Percentiles rank a stretch among this genome's conserved stretches.
These are phyloP conservation scores for Lagenidium giganteum DNA, from an alignment of 352 stramenopile species.

Conservation along the genomic window DNA sequence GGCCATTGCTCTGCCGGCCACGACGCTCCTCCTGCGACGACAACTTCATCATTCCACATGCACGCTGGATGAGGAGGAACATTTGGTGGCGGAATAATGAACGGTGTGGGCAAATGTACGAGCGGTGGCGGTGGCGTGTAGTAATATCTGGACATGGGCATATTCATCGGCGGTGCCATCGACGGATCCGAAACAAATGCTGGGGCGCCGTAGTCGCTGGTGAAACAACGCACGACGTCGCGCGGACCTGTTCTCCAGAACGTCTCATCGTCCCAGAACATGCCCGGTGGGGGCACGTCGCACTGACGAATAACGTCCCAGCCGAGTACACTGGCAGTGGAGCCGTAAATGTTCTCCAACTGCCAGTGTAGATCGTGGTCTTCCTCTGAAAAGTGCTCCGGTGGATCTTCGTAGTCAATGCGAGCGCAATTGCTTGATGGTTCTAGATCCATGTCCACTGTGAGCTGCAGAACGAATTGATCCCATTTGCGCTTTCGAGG, in stretches of 20 bases:
- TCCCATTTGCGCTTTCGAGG: constrained; percentile 5
- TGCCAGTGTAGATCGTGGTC: constrained; percentile 56
- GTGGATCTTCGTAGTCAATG: constrained; percentile 10
- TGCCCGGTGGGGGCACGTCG: constrained; percentile 23
- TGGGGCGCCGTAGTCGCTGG: constrained; percentile 21
- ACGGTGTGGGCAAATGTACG: no score
- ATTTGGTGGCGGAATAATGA: no score
- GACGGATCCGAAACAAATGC: constrained; percentile 1
- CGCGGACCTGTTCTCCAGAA: constrained; percentile 64
- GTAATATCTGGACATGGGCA: constrained; percentile 38
- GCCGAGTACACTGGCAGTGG: constrained; percentile 58
- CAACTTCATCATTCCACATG: no score
- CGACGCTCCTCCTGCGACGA: no score
- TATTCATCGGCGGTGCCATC: not conserved
- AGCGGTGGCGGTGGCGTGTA: constrained; percentile 20
- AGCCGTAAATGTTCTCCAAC: constrained; percentile 70
- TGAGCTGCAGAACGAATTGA: constrained; percentile 8
- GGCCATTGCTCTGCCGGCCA: no score
- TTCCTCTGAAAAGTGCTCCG: constrained; percentile 32
- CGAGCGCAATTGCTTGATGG: not conserved
- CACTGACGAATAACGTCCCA: constrained; percentile 70
- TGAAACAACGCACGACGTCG: constrained; percentile 74
- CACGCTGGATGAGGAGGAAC: no score
- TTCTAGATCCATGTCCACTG: not conserved
- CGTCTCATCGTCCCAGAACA: constrained; percentile 40